Evolutionary conservation across 768 basidiomycete species (phyloP), one percentile per base, ranked within the genome.

Genomic region (Naganishia onofrii): DNA sequence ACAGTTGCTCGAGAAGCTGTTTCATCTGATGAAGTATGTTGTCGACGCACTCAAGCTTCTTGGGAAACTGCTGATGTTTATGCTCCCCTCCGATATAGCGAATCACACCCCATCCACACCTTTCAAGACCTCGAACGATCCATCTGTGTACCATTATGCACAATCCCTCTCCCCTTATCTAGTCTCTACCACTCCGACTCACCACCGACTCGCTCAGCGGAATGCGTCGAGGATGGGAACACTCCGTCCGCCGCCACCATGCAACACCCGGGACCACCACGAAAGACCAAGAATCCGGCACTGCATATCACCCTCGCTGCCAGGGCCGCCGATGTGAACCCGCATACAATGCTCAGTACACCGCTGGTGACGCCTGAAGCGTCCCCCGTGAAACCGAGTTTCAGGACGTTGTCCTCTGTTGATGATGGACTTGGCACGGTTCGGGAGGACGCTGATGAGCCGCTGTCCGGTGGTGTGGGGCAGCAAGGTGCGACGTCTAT

Each of bases 1-100:
- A 17, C 70, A 51, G 44, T 48, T 79, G 52, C 63, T 76, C 1
- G 52, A 74, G 12, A 46, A 70, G 21, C 46, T 80, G 53, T 73
- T 76, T 56, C 46, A 36, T 0, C 58, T 77, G 1, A 63, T 81
- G n/a, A 68, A 69, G 80, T 79, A 63, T 31, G 74, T 72, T 51
- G 3, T 15, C 21, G 42, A 12, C 28, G 6, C 46, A 10, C 34
- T 13, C 13, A n/a, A 9, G 9, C 28, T 34, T 29, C n/a, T 34
- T 13, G 60, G 4, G 9, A 21, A 2, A 38, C 29, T n/a, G 23
- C 31, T 26, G 26, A 56, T 15, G 9, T 6, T 23, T 38, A 19
- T 9, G n/a, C 21, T 19, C 19, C 32, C 21, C 12, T 4, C 13
- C n/a, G 13, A 4, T 7, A 56, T 21, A 69, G 46, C 12, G 29